phyloP scores from a whole-genome alignment of 1,284 basidiomycete species.

The Pterulicium gracile region DNA sequence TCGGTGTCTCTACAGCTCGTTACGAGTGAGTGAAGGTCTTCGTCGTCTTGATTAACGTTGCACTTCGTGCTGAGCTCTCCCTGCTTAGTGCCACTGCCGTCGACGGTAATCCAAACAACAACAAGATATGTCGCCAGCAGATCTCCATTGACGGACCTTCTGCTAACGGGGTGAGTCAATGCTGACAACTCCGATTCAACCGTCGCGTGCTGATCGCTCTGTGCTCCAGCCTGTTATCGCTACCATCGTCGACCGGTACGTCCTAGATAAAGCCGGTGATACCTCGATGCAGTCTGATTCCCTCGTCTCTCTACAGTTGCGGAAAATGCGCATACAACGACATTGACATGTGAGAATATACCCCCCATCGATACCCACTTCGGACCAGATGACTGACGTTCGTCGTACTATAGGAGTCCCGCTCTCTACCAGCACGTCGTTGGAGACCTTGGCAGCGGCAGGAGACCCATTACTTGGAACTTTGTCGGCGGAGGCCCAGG shows the following conservation, averaged over 20 bases:
- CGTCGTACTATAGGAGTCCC: background rate
- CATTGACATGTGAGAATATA: background rate
- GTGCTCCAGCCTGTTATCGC: background rate
- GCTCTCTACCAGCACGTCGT: background rate
- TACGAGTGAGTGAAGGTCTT: background rate
- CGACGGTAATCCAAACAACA: background rate
- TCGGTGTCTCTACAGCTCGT: background rate
- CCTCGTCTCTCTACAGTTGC: background rate
- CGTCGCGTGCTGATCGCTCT: background rate
- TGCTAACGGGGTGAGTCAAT: background rate
- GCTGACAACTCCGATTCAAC: background rate
- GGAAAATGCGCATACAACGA: background rate
- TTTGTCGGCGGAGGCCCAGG: too few relatives aligned
- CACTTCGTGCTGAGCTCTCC: background rate
- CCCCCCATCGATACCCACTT: background rate
- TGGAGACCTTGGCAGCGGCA: background rate
- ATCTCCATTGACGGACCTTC: slow-evolving; percentile 3
- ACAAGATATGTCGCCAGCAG: background rate
- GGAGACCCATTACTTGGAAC: background rate
- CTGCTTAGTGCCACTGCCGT: background rate
- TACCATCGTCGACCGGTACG: background rate
- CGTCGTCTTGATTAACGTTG: background rate
- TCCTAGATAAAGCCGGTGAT: background rate
- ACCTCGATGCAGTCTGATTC: too few relatives aligned
- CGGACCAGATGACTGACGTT: background rate